Evolutionary conservation across 2,329 filamentous ascomycete species (phyloP), one percentile per base, ranked within the genome.

Genomic region (Coniella vitis): DNA sequence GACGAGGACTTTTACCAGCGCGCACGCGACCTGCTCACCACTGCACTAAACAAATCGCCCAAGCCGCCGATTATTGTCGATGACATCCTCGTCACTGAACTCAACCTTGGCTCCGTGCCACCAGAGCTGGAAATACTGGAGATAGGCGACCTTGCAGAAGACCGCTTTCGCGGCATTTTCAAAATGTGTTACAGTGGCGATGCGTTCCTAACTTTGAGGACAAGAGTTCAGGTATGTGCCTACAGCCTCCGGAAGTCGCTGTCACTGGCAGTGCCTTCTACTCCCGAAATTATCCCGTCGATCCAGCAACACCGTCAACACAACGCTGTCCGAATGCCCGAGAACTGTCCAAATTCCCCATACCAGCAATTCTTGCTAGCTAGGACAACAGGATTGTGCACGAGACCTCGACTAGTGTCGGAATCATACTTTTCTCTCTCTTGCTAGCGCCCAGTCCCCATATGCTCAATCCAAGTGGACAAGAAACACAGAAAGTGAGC

Each of bases 21-120:
- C 60, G 91, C 93, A 45, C 87, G 90, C 67, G 90, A 97, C 66
- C 86, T 97, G 67, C 79, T 98, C 60, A 98, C 93, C 21, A 85
- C 87, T 50, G 93, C 93, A 32, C 77, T 98, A 62, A 98, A 98
- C 78, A 97, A 97, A 71, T 93, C 88, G 47, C 90, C 91, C 35
- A 97, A 97, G 64, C 93, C 93, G 49, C 93, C 93, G 53, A 97
- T 97, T 64, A 98, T 98, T 65, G 93, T 97, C 72, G 93, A 96
- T 77, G 93, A 98, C 69, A 97, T 98, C 70, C 81, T 96, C 66
- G 93, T 98, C 58, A 95, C 89, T 68, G 93, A 98, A 72, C 79
- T 98, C 67, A 98, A 98, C 69, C 79, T 98, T 54, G 93, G 93
- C 63, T 90, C 88, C 53, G 88, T 94, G 43, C 91, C 93, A 40